Evolutionary conservation across 768 basidiomycete species (phyloP).

Genomic region (Hortiboletus flavorubellus): DNA sequence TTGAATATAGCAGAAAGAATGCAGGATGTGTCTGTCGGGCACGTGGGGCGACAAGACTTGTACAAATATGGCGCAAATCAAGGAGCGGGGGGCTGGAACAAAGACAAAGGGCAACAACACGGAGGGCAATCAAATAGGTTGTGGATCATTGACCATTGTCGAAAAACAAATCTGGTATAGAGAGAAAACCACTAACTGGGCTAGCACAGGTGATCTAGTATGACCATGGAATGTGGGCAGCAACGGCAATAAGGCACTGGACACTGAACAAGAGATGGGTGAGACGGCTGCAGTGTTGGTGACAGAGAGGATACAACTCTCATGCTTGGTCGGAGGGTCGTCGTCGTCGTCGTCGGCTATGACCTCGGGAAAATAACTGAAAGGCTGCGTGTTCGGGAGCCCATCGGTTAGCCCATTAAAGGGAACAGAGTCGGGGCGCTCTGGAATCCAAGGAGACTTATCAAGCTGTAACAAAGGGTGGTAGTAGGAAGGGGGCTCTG

Average conservation of each 20-base stretch:
- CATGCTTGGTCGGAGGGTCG: conserved; percentile 24
- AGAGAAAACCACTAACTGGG: conserved; percentile 23
- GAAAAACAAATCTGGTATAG: not conserved
- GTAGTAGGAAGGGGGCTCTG: conserved; percentile 19
- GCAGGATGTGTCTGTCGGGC: not conserved
- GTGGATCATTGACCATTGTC: conserved; percentile 1
- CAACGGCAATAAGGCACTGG: conserved; percentile 12
- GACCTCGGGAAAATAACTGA: conserved; percentile 5
- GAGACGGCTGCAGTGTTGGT: conserved; percentile 8
- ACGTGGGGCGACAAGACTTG: conserved; percentile 18
- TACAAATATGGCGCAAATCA: conserved; percentile 11
- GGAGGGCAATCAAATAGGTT: not conserved
- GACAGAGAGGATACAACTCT: conserved; percentile 21
- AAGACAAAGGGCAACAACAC: conserved; percentile 17
- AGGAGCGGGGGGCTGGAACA: not conserved
- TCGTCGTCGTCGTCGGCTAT: conserved; percentile 23
- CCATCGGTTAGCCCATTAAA: conserved; percentile 10
- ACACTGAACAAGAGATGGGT: conserved; percentile 12
- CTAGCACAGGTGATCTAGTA: conserved; percentile 31
- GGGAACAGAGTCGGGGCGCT: conserved; percentile 5
- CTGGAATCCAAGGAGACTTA: conserved; percentile 25
- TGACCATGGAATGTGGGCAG: conserved; percentile 21
- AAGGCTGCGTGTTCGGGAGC: conserved; percentile 7
- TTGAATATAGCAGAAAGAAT: not conserved
- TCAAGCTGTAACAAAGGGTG: conserved; percentile 33